Conservation (phyloP, 1,284 basidiomycete species). For the Leucoagaricus sp. region DNA sequence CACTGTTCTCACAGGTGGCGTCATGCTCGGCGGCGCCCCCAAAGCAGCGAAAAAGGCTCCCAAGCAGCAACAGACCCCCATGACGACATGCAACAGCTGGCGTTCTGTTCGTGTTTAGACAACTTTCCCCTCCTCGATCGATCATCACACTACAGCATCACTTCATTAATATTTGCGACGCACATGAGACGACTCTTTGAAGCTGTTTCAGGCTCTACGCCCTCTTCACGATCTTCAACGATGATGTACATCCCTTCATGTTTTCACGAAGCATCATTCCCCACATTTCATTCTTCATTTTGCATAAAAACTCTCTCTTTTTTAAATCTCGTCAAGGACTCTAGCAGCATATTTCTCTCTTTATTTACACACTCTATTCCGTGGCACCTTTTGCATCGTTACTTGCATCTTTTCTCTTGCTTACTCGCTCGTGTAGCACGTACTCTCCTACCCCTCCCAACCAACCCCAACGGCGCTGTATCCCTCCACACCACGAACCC, state of each 20-base stretch:
- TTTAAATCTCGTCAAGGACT: constrained; percentile 10
- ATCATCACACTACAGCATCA: constrained; percentile 14
- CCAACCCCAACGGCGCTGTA: constrained; percentile 12
- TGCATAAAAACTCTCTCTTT: neutral
- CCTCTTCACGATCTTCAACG: constrained; percentile 20
- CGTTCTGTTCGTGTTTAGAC: constrained; percentile 41
- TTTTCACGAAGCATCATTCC: constrained; percentile 16
- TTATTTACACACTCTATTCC: constrained; percentile 18
- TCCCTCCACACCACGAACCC: no score
- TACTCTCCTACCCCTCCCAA: neutral
- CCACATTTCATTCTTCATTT: neutral
- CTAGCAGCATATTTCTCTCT: constrained; percentile 11
- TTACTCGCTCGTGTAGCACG: constrained; percentile 11
- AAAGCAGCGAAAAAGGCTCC: constrained; percentile 27
- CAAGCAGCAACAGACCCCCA: constrained; percentile 22
- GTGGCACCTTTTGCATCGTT: constrained; percentile 14
- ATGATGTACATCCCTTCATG: constrained; percentile 20
- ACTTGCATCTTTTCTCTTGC: constrained; percentile 6
- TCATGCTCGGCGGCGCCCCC: constrained; percentile 69
- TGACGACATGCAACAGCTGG: constrained; percentile 47
- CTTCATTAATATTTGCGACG: constrained; percentile 16
- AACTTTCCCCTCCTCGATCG: neutral
- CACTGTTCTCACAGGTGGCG: constrained; percentile 79
- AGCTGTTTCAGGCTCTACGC: constrained; percentile 16
- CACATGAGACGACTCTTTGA: constrained; percentile 20